Base-by-base conservation (phyloP, 805 yeast species). In the Saturnispora galanensis region DNA sequence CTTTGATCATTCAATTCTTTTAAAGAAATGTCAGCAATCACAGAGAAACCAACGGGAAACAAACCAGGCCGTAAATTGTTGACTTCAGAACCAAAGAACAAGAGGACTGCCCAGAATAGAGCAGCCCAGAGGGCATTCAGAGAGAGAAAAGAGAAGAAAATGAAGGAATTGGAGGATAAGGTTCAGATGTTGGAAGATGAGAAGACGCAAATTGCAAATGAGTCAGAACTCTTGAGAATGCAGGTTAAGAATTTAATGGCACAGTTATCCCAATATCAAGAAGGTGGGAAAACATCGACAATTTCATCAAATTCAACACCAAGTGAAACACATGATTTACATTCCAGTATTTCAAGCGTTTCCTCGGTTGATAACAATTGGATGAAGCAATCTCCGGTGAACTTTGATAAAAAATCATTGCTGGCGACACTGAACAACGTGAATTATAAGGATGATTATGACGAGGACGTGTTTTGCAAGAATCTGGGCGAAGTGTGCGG, bases 41-140 rank as follows among this genome's bases (percentile, higher is more conserved):
- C 32, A 3, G 16, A 34, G 10, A 39, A 41, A 6, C 30, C 29
- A 30, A 10, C 33, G 31, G 10, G 21, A 10, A 35, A 13, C 39
- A 81, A 79, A 57, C 87, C 93, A 0, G 96, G 96, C 2, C 73
- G 96, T 47, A 88, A 85, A 67, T 89, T 86, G 0, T 67, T 83
- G 42, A 73, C 69, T 12, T 77, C 81, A 8, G 73, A 76, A 15
- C 95, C 87, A 53, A 87, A 83, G 59, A 79, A 78, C 56, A 90
- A 86, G 69, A 72, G 98, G 54, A 87, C 95, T 12, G 97, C 97
- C 2, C 97, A 93, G 66, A 90, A 93, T 63, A 74, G 97, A 56
- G 97, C 97, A 3, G 97, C 97, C n/a, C 98, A 93, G 65, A 71
- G 97, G 45, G 97, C 97, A 6, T 90, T 87, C 65, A 71, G 97